Evolutionary conservation across 352 stramenopile genomes (phyloP).

Genomic region (Aphanomyces euteiches): DNA sequence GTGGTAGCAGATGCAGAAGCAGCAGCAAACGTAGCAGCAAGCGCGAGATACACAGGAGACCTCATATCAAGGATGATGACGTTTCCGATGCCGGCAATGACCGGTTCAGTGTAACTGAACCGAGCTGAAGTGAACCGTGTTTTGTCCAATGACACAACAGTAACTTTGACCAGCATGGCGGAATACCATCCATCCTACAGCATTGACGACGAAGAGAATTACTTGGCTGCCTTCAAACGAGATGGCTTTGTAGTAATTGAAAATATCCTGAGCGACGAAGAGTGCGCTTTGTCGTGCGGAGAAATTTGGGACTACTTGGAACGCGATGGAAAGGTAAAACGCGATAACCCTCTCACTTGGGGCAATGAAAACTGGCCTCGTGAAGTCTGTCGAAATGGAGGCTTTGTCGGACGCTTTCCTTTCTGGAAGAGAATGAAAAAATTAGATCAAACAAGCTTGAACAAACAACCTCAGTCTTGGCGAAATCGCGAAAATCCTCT

Average conservation of each 20-base stretch:
- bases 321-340: slow-evolving; percentile 43
- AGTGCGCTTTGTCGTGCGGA: slow-evolving; percentile 22
- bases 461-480: slow-evolving; percentile 45
- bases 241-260: slow-evolving; percentile 50
- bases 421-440: slow-evolving; percentile 60
- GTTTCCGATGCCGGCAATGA: too few species aligned
- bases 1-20: neutral
- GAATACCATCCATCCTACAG: slow-evolving; percentile 24
- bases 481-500: slow-evolving; percentile 44
- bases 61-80: neutral
- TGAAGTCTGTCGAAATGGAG: slow-evolving; percentile 47
- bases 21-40: neutral
- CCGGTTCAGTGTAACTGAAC: too few species aligned
- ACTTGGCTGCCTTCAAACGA: slow-evolving; percentile 41
- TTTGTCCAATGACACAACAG: too few species aligned
- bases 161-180: neutral
- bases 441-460: slow-evolving; percentile 43
- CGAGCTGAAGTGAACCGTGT: too few species aligned
- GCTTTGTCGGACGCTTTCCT: slow-evolving; percentile 48
- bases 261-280: slow-evolving; percentile 38
- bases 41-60: neutral
- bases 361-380: slow-evolving; percentile 48
- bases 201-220: slow-evolving; percentile 38
- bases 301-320: slow-evolving; percentile 47
- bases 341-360: slow-evolving; percentile 42